Evolutionary conservation across 805 yeast species (phyloP).

Genomic region (Starmerella sp.): DNA sequence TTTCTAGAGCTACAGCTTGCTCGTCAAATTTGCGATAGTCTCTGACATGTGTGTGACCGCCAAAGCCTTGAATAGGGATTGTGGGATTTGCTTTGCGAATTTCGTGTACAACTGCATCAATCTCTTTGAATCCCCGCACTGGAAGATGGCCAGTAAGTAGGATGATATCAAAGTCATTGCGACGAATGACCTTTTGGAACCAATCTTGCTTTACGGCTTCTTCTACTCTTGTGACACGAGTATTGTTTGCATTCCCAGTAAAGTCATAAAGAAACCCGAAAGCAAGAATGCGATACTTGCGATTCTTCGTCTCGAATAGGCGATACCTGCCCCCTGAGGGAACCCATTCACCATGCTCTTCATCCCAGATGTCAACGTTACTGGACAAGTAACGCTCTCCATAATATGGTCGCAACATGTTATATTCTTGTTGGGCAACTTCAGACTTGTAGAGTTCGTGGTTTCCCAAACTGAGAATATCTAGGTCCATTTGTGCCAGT

Average conservation of each 20-base stretch:
- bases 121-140: constrained; percentile 47
- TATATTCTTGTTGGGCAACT: constrained; percentile 54
- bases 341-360: constrained; percentile 30
- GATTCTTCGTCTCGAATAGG: constrained; percentile 52
- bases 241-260: constrained; percentile 43
- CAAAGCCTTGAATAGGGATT: constrained; percentile 69
- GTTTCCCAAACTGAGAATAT: constrained; percentile 75
- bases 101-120: constrained; percentile 36
- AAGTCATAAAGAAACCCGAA: constrained; percentile 77
- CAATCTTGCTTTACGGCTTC: constrained; percentile 48
- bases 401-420: constrained; percentile 42
- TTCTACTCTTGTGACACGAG: constrained; percentile 52
- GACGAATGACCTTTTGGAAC: constrained; percentile 42
- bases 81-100: constrained; percentile 52
- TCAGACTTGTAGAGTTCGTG: constrained; percentile 73
- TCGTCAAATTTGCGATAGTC: constrained; percentile 65
- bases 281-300: constrained; percentile 44
- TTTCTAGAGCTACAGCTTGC: constrained; percentile 66
- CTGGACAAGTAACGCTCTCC: constrained; percentile 50
- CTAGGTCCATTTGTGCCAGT: constrained; percentile 55
- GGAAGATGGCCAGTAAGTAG: constrained; percentile 77
- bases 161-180: constrained; percentile 47
- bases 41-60: constrained; percentile 89
- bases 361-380: constrained; percentile 32
- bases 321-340: constrained; percentile 60